phyloP scores from a whole-genome alignment of 305 asterid genomes.

The Coffea humblotiana region DNA sequence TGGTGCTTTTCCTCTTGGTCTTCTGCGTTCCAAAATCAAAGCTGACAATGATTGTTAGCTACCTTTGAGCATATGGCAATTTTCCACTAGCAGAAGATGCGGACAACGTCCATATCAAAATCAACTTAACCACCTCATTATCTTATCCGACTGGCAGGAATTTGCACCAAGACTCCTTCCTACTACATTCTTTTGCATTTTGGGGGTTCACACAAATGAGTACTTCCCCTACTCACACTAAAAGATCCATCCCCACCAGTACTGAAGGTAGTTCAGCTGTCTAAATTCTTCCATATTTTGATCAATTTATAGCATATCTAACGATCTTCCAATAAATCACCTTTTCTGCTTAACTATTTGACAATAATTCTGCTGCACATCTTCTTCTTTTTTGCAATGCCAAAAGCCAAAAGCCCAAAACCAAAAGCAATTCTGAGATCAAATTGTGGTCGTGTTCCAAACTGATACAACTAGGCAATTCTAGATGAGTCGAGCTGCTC shows the following conservation, averaged over 20 bases:
- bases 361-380: background rate
- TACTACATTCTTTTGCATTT: background rate
- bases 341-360: background rate
- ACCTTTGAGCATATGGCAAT: background rate
- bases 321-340: background rate
- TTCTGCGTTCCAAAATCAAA: background rate
- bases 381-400: background rate
- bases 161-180: too few relatives aligned
- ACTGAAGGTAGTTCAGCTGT: background rate
- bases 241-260: background rate
- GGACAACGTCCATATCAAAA: background rate
- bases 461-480: too few relatives aligned
- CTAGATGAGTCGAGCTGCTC: too few relatives aligned
- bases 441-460: background rate
- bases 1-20: too few relatives aligned
- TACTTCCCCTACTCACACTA: too few relatives aligned
- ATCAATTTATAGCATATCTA: background rate
- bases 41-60: background rate
- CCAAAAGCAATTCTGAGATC: background rate
- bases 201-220: background rate
- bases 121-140: too few relatives aligned
- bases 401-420: background rate
- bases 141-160: too few relatives aligned
- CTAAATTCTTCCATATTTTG: conserved; percentile 7
- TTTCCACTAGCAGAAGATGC: background rate